Evolutionary conservation across 2,329 filamentous ascomycete species (phyloP), one percentile per base, ranked within the genome.

Genomic region (Dactylonectria estremocensis): DNA sequence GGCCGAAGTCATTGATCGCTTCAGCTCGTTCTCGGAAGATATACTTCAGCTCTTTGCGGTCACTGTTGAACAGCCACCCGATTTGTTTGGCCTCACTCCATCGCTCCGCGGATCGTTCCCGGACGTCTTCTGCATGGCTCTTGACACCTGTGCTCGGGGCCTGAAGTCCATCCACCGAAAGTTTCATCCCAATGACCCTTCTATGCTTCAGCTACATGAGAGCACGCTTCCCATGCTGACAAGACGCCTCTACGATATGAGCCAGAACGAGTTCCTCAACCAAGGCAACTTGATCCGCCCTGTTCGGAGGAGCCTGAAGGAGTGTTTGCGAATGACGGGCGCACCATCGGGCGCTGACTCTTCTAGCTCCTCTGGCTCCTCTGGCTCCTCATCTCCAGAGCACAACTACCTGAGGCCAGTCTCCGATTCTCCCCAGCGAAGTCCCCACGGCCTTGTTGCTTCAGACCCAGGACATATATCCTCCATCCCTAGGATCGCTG

Each of bases 91-190:
- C 40, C 33, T 67, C 16, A 68, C 69, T 8, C 66, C 74, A 0
- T 70, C 72, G 2, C 69, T 78, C 11, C 70, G 69, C 8, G 68
- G 74, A 20, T 71, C 70, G 3, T 76, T 80, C 14, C 75, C 78
- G 2, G 70, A 74, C 28, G 69, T 77, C 8, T 74, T 78, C 20
- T 75, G 74, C 28, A 70, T 77, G n/a, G 73, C 79, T 1, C 62
- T 81, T 1, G 78, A 79, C 45, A 76, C 78, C 3, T 80, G 77
- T 43, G 73, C 78, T 20, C 71, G 77, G 13, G 78, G 75, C 9
- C 61, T 80, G n/a, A 66, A 60, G 40, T 66, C 72, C 20, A 67
- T 80, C 35, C 62, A 75, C 16, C 37, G 59, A 20, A 76, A 67
- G 33, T 64, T 61, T 16, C 59, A 72, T 6, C 58, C 74, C 10